Base-by-base conservation (phyloP, 805 yeast species). In the Candida ulmi region DNA sequence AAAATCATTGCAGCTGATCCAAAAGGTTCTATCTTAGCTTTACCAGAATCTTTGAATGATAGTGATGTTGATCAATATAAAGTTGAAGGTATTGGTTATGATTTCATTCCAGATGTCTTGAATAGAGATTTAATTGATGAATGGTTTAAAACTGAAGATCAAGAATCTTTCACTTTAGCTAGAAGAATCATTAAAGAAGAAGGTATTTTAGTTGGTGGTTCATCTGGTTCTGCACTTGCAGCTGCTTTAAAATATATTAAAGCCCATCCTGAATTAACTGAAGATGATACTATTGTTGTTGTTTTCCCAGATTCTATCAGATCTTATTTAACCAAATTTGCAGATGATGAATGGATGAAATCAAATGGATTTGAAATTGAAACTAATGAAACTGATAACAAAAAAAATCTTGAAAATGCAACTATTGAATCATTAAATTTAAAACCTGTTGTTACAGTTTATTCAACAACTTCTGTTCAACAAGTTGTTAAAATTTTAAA, bases 81-180 rank as follows among this genome's bases (percentile, higher is more conserved):
- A 56, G 95, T 87, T 36, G 95, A 86, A 66, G 95, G 95, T 62
- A 86, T 86, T 50, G 95, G 95, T 50, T 86, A 86, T 61, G 95
- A 86, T 65, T 86, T 86, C 58, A 69, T 86, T 45, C 95, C 95
- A 37, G 84, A 84, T 38, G 95, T 83, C 17, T 72, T 86, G 59
- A 69, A 80, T 55, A 74, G 93, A 63, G 52, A 61, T 13, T 60
- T 64, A 37, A 81, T 86, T 19, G 93, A 86, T 61, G 65, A 70
- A 46, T 86, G 95, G 95, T 74, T 81, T 69, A 86, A 86, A 69
- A 85, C 95, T 32, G 88, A 83, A 49, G 95, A 86, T 59, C 73
- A 78, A 43, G 88, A 82, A 47, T 76, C 91, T 30, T 87, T 86
- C 68, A 69, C 76, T 41, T 76, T 82, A 52, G 91, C 95, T 29